phyloP scores from a whole-genome alignment of 2,329 filamentous ascomycete species.

The Trematosphaeria pertusa region DNA sequence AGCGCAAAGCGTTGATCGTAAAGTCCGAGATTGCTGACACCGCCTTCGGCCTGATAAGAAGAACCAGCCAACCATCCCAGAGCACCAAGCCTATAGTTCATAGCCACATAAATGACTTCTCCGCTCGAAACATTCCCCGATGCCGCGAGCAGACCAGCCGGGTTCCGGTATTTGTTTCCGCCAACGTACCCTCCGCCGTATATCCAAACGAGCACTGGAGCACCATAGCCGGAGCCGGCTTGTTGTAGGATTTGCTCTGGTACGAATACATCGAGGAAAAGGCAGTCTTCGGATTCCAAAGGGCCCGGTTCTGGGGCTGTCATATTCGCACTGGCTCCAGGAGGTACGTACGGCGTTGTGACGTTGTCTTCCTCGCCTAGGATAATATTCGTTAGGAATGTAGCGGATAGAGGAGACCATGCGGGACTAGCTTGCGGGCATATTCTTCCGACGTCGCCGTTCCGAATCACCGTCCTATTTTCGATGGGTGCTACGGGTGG shows the following conservation, averaged over 20 bases:
- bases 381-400: constrained; percentile 44
- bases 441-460: constrained; percentile 47
- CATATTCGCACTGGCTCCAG: constrained; percentile 33
- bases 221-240: constrained; percentile 36
- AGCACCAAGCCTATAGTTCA: constrained; percentile 57
- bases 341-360: constrained; percentile 32
- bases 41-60: constrained; percentile 42
- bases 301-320: constrained; percentile 30
- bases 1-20: constrained; percentile 50
- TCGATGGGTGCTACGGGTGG: constrained; percentile 53
- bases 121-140: constrained; percentile 49
- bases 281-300: constrained; percentile 54
- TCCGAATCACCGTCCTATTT: constrained; percentile 56
- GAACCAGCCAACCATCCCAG: constrained; percentile 46
- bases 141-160: constrained; percentile 51
- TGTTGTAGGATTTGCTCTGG: constrained; percentile 49
- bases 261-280: constrained; percentile 57
- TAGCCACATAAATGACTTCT: constrained; percentile 53
- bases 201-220: constrained; percentile 59
- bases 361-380: constrained; percentile 37
- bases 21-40: constrained; percentile 43
- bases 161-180: constrained; percentile 51
- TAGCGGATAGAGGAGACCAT: constrained; percentile 50
- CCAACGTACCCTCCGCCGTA: constrained; percentile 58
- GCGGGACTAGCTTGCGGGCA: constrained; percentile 48